Percentiles rank a stretch among this genome's conserved stretches.
Conservation (phyloP, 1,284 basidiomycete genomes). For the Fomitopsis palustris region DNA sequence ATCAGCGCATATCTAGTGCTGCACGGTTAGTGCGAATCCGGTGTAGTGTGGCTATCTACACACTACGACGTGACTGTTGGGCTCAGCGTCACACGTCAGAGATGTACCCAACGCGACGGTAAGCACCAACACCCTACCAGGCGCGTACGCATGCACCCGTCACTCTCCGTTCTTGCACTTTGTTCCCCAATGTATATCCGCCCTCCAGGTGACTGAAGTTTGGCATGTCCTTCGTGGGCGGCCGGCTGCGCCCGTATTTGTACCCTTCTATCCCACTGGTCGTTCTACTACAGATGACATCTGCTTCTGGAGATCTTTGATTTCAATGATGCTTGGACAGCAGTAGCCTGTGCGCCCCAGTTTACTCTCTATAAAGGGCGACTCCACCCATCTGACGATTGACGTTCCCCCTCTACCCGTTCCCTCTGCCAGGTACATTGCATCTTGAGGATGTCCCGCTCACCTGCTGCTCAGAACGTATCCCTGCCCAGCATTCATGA, state of each 20-base stretch:
- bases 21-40: not conserved
- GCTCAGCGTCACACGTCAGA: not conserved
- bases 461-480: not conserved
- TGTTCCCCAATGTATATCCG: not conserved
- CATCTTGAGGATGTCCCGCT: not conserved
- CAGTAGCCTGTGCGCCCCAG: not conserved
- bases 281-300: not conserved
- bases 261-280: not conserved
- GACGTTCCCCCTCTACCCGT: not conserved
- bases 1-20: not conserved
- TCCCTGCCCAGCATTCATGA: slow-evolving; percentile 7
- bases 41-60: not conserved
- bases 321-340: not conserved
- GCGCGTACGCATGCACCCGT: not conserved
- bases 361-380: not conserved
- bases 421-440: not conserved
- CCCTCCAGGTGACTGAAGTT: not conserved
- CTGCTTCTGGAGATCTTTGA: slow-evolving; percentile 3
- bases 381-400: not conserved
- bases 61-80: not conserved
- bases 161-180: not conserved
- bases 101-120: not conserved
- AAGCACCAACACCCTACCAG: not conserved
- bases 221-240: not conserved
- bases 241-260: not conserved